Percentiles rank a stretch among this genome's conserved stretches.
phyloP scores from a whole-genome alignment of 177 flowering plant genomes.

The Vitis hybrid region DNA sequence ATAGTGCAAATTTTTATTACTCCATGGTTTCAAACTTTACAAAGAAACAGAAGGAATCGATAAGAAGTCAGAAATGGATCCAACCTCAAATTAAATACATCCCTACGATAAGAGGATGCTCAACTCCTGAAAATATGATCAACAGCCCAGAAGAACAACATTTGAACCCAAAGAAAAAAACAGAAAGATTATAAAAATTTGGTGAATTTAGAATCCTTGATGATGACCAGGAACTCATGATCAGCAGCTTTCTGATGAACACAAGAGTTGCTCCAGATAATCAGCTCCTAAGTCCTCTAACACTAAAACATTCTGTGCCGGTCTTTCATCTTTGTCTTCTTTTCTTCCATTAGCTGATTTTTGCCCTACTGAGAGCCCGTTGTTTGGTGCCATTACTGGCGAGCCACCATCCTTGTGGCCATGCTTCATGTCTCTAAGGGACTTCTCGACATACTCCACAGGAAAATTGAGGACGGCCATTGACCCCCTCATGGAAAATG shows the following conservation, averaged over 20 bases:
- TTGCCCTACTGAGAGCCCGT: constrained; percentile 49
- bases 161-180: too few relatives aligned
- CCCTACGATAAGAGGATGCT: too few relatives aligned
- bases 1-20: too few relatives aligned
- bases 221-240: too few relatives aligned
- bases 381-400: constrained; percentile 72
- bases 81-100: too few relatives aligned
- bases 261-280: constrained; percentile 19
- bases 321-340: not conserved
- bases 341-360: constrained; percentile 12
- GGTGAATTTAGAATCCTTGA: too few relatives aligned
- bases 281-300: constrained; percentile 34
- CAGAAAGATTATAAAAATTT: too few relatives aligned
- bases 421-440: constrained; percentile 41
- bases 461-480: constrained; percentile 71
- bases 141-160: too few relatives aligned
- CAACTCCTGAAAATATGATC: too few relatives aligned
- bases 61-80: too few relatives aligned
- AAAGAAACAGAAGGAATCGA: too few relatives aligned
- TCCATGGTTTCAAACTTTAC: too few relatives aligned
- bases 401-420: constrained; percentile 43
- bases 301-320: constrained; percentile 16
- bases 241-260: constrained; percentile 9
- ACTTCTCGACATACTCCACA: constrained; percentile 53
- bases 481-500: constrained; percentile 58